A percentile compares a stretch with the other conserved stretches of the same genome.
Evolutionary conservation across 2,329 filamentous ascomycete genomes (phyloP).

Genomic region (Berkeleyomyces basicola): DNA sequence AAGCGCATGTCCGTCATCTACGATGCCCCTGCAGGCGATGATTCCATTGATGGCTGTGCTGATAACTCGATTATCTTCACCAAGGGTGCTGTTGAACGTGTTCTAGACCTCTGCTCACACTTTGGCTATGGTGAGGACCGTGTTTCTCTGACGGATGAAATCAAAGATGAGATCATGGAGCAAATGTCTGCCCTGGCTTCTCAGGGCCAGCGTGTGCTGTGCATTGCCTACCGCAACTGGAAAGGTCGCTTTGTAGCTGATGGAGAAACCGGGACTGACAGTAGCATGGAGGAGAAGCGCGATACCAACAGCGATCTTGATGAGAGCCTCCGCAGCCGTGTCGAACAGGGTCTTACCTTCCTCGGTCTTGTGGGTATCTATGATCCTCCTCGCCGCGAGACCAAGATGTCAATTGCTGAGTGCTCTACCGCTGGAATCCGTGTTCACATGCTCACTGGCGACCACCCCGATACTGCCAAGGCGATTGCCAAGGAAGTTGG

Average conservation of each 20-base stretch:
- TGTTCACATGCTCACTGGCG: conserved; percentile 74
- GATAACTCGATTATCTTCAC: conserved; percentile 37
- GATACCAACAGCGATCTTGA: conserved; percentile 18
- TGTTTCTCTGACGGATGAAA: conserved; percentile 32
- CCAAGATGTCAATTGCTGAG: conserved; percentile 51
- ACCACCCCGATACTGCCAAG: conserved; percentile 61
- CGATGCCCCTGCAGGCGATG: conserved; percentile 27
- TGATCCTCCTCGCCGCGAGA: conserved; percentile 70
- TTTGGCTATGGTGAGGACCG: conserved; percentile 27
- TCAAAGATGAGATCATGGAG: conserved; percentile 32
- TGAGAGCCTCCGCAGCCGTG: conserved; percentile 35
- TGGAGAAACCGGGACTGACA: conserved; percentile 14
- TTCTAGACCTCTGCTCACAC: conserved; percentile 39
- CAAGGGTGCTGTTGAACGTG: conserved; percentile 45
- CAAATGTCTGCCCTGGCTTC: conserved; percentile 45
- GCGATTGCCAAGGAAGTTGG: conserved; percentile 67
- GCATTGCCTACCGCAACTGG: conserved; percentile 48
- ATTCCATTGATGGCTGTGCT: conserved; percentile 22
- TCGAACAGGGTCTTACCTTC: conserved; percentile 55
- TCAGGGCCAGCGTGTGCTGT: conserved; percentile 56
- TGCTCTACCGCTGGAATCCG: conserved; percentile 59
- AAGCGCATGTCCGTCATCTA: conserved; percentile 72
- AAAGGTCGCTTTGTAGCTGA: conserved; percentile 28
- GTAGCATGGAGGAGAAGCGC: conserved; percentile 18
- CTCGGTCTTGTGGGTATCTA: conserved; percentile 76